A percentile compares a stretch with the other conserved stretches of the same genome.
phyloP scores from a whole-genome alignment of 805 yeast species.

The Kuraishia hungarica region DNA sequence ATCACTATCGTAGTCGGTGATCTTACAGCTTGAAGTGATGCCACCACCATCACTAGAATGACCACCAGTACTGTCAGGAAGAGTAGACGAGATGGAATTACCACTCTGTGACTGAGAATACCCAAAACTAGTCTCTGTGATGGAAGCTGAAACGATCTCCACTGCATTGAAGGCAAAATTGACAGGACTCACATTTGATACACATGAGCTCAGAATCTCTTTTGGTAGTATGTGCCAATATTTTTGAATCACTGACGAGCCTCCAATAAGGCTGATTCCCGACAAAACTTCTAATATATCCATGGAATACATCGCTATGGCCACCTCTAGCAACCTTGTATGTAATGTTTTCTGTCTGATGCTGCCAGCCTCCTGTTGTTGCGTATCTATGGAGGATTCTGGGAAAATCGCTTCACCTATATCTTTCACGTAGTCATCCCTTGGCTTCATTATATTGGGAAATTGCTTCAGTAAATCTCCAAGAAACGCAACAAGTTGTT shows the following conservation, averaged over 20 bases:
- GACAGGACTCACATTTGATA: conserved; percentile 45
- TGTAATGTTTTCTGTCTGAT: conserved; percentile 29
- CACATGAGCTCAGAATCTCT: conserved; percentile 23
- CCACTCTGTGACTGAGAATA: conserved; percentile 4
- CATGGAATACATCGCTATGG: conserved; percentile 39
- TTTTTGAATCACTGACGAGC: conserved; percentile 15
- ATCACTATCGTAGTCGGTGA: conserved; percentile 4
- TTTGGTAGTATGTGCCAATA: conserved; percentile 25
- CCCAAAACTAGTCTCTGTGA: conserved; percentile 23
- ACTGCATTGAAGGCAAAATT: conserved; percentile 42
- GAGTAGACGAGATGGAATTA: background rate
- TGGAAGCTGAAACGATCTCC: conserved; percentile 41
- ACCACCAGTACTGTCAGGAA: background rate
- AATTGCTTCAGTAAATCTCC: conserved; percentile 16
- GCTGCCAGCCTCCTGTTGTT: conserved; percentile 11
- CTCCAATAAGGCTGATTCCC: conserved; percentile 15
- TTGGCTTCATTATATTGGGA: conserved; percentile 17
- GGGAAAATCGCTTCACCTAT: conserved; percentile 3
- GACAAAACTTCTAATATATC: conserved; percentile 48
- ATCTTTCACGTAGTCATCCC: conserved; percentile 8
- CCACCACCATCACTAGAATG: background rate
- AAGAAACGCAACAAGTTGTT: conserved; percentile 17
- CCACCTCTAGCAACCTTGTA: conserved; percentile 37
- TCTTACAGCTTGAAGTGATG: conserved; percentile 7
- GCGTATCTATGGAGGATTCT: conserved; percentile 2